Percentiles rank a stretch among this genome's conserved stretches.
phyloP scores from a whole-genome alignment of 208 protist genomes.

The Trypanosomatidae sp. region DNA sequence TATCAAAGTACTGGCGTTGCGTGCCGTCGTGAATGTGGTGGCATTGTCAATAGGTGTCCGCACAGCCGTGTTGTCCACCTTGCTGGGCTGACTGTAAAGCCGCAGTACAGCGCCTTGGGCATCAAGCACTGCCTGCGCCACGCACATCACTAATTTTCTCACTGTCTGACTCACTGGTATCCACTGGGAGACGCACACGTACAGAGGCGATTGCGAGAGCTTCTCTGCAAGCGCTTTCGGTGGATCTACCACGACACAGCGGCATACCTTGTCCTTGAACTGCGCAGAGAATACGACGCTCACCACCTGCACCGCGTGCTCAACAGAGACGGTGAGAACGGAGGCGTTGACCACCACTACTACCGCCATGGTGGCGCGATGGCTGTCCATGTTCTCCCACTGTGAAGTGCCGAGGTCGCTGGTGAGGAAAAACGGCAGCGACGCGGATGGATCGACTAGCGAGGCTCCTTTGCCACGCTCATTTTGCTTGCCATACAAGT shows the following conservation, averaged over 20 bases:
- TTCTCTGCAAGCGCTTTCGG: constrained; percentile 16
- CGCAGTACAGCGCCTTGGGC: constrained; percentile 19
- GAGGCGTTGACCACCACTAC: constrained; percentile 65
- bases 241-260: constrained; percentile 76
- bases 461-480: background rate
- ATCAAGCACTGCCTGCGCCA: constrained; percentile 36
- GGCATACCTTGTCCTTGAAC: constrained; percentile 68
- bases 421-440: constrained; percentile 41
- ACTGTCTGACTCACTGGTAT: constrained; percentile 36
- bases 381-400: constrained; percentile 80
- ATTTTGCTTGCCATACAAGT: constrained; percentile 8
- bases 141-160: constrained; percentile 30
- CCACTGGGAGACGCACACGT: constrained; percentile 12
- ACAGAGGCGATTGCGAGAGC: constrained; percentile 14
- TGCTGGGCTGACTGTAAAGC: constrained; percentile 24
- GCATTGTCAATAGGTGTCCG: constrained; percentile 39
- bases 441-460: background rate
- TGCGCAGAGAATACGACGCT: constrained; percentile 55
- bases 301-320: constrained; percentile 45
- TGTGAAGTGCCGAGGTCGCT: constrained; percentile 57
- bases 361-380: constrained; percentile 48
- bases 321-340: constrained; percentile 21
- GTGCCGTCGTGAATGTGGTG: constrained; percentile 11
- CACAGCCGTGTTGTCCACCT: constrained; percentile 23
- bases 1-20: constrained; percentile 12